Percentiles rank a stretch among this genome's conserved stretches.
phyloP scores from a whole-genome alignment of 805 yeast species.

The Wickerhamiella lipophila region DNA sequence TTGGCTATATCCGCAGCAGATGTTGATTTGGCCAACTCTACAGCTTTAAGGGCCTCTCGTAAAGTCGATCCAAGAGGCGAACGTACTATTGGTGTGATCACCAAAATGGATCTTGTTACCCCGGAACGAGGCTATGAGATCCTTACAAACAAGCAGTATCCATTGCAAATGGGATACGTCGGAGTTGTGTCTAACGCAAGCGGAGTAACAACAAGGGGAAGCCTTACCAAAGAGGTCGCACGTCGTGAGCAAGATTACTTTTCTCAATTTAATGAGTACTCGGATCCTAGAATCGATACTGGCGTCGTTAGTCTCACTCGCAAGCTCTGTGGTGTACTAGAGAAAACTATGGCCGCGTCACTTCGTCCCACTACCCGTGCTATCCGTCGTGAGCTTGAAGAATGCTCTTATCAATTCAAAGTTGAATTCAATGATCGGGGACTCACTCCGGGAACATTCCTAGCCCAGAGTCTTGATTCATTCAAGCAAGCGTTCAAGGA shows the following conservation, averaged over 20 bases:
- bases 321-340: constrained; percentile 76
- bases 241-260: constrained; percentile 49
- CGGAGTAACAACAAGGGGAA: constrained; percentile 28
- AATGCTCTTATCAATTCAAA: constrained; percentile 80
- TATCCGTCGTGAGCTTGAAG: constrained; percentile 86
- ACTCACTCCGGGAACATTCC: constrained; percentile 84
- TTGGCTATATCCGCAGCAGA: constrained; percentile 96
- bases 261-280: constrained; percentile 45
- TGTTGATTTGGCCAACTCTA: constrained; percentile 91
- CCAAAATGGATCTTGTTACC: constrained; percentile 82
- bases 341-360: constrained; percentile 79
- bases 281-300: constrained; percentile 46
- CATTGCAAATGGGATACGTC: constrained; percentile 90
- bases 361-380: constrained; percentile 75
- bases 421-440: constrained; percentile 94
- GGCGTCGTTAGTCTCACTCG: constrained; percentile 66
- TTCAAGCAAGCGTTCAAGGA: constrained; percentile 80
- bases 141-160: constrained; percentile 69
- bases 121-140: constrained; percentile 57
- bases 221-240: constrained; percentile 40
- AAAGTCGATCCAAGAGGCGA: constrained; percentile 86
- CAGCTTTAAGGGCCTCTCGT: constrained; percentile 85
- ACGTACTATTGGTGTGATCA: constrained; percentile 91
- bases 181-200: constrained; percentile 60
- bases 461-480: constrained; percentile 82